Evolutionary conservation across 169 alveolate species (phyloP).

Genomic region (Cryptosporidium baileyi): DNA sequence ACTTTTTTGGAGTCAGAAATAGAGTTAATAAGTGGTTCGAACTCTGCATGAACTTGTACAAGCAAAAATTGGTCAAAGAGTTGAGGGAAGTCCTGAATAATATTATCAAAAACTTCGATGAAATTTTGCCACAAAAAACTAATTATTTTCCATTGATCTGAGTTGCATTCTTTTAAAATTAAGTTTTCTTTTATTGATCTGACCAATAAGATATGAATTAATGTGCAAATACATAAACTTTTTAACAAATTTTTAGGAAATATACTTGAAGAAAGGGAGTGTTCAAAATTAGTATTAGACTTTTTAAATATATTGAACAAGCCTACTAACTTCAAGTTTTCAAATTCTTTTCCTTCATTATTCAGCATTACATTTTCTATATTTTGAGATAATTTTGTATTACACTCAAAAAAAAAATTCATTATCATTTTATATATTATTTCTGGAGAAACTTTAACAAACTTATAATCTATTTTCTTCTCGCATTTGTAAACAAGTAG

Average conservation of each 20-base stretch:
- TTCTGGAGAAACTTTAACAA: slow-evolving; percentile 13
- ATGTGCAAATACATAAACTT: slow-evolving; percentile 1
- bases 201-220: not conserved
- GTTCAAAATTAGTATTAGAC: not conserved
- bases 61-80: slow-evolving; percentile 46
- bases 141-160: slow-evolving; percentile 20
- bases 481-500: not conserved
- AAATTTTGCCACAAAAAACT: slow-evolving; percentile 20
- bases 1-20: not conserved
- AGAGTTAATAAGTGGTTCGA: slow-evolving; percentile 44
- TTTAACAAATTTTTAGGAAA: slow-evolving; percentile 58
- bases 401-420: slow-evolving; percentile 8
- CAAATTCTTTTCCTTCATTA: not conserved
- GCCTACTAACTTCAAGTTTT: not conserved
- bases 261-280: not conserved
- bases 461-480: not conserved
- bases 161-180: not conserved
- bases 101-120: slow-evolving; percentile 16
- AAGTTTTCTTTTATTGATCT: slow-evolving; percentile 12
- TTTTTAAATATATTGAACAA: slow-evolving; percentile 21
- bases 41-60: slow-evolving; percentile 42
- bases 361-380: not conserved
- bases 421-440: not conserved
- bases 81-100: slow-evolving; percentile 26
- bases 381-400: not conserved